Evolutionary conservation across 2,329 filamentous ascomycete genomes (phyloP).

Genomic region (Fusarium pseudoanthophilum): DNA sequence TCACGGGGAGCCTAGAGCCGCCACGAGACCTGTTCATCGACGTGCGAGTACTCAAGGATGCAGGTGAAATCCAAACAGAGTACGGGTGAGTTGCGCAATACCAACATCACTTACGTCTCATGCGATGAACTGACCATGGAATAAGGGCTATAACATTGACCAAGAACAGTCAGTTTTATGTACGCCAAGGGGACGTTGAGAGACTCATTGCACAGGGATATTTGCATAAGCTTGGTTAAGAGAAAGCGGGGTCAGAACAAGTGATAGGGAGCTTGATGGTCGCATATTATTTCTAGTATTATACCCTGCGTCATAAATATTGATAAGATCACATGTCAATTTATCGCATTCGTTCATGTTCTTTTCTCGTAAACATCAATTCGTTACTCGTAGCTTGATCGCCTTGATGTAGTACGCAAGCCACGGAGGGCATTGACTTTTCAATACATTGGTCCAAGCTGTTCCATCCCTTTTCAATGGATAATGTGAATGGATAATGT

Average conservation of each 20-base stretch:
- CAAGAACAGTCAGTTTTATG: slow-evolving; percentile 98
- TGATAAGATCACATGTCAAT: slow-evolving; percentile 17
- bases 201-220: slow-evolving; percentile 94
- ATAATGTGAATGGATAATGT: not conserved
- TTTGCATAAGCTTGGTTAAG: slow-evolving; percentile 86
- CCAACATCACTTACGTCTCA: not conserved
- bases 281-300: slow-evolving; percentile 19
- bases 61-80: slow-evolving; percentile 98
- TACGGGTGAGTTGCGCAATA: slow-evolving; percentile 78
- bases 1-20: slow-evolving; percentile 92
- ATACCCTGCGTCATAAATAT: slow-evolving; percentile 26
- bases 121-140: slow-evolving; percentile 29
- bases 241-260: not conserved
- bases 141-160: slow-evolving; percentile 90
- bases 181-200: slow-evolving; percentile 95
- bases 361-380: not conserved
- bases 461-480: not conserved
- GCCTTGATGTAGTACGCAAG: slow-evolving; percentile 16
- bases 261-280: not conserved
- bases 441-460: not conserved
- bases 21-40: slow-evolving; percentile 98
- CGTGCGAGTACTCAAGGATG: slow-evolving; percentile 94
- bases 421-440: not conserved
- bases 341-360: not conserved
- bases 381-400: not conserved